A percentile compares a stretch with the other conserved stretches of the same genome.
phyloP scores from a whole-genome alignment of 163 green algal species.

The Volvox carteri region DNA sequence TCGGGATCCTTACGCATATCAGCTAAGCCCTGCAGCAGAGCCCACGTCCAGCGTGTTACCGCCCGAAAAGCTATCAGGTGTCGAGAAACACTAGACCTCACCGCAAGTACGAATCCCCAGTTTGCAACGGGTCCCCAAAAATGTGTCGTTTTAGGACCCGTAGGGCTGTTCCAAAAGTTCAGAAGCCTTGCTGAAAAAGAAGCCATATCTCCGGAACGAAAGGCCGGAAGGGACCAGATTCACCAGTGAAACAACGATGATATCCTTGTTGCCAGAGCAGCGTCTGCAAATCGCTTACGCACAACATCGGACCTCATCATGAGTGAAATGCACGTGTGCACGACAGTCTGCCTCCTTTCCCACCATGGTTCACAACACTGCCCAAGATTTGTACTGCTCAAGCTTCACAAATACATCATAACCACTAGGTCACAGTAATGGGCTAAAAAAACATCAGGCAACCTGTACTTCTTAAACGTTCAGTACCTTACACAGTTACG shows the following conservation, averaged over 20 bases:
- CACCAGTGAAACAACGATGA: background rate
- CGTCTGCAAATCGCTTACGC: background rate
- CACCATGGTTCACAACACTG: too few relatives aligned
- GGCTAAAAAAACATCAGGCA: too few relatives aligned
- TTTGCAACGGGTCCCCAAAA: conserved; percentile 89
- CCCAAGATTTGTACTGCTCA: too few relatives aligned
- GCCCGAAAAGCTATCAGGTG: background rate
- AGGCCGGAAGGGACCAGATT: background rate
- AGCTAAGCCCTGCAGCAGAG: conserved; percentile 66
- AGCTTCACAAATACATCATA: too few relatives aligned
- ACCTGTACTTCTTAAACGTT: too few relatives aligned
- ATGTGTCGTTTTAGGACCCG: conserved; percentile 85
- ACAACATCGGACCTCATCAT: background rate
- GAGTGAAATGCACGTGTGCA: conserved; percentile 1
- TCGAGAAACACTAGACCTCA: background rate
- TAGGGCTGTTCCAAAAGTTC: conserved; percentile 66
- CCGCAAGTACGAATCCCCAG: conserved; percentile 81
- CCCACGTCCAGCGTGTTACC: background rate
- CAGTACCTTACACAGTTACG: too few relatives aligned
- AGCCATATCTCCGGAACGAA: background rate
- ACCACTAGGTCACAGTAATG: too few relatives aligned
- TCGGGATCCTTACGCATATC: conserved; percentile 77
- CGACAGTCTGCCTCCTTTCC: background rate
- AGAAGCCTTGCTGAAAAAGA: conserved; percentile 29
- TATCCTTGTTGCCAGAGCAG: background rate